phyloP scores from a whole-genome alignment of 2,329 filamentous ascomycete species.

The Nigrograna mackinnonii region DNA sequence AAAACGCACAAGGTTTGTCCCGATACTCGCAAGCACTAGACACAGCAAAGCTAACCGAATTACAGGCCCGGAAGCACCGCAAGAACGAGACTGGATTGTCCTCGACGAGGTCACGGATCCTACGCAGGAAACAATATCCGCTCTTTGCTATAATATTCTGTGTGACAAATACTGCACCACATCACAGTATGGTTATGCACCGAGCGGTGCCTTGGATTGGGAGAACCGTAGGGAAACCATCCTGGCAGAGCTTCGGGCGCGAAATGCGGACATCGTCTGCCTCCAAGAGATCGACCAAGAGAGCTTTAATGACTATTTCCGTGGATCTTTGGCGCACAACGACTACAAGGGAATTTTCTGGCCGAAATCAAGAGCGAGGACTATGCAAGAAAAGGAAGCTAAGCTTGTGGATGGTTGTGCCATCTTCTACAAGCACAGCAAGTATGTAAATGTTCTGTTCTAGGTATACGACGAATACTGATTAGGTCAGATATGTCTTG shows the following conservation, averaged over 20 bases:
- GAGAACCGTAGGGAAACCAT: slow-evolving; percentile 83
- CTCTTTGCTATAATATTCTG: slow-evolving; percentile 93
- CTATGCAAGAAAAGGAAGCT: slow-evolving; percentile 88
- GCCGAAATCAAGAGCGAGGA: slow-evolving; percentile 86
- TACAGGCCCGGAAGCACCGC: slow-evolving; percentile 73
- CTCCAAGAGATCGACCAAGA: slow-evolving; percentile 93
- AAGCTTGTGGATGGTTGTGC: slow-evolving; percentile 94
- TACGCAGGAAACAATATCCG: slow-evolving; percentile 69
- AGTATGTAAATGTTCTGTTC: slow-evolving; percentile 48
- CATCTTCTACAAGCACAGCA: slow-evolving; percentile 94
- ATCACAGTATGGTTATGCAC: slow-evolving; percentile 86
- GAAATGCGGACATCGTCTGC: slow-evolving; percentile 87
- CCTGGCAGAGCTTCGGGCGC: slow-evolving; percentile 75
- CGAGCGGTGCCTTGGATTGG: slow-evolving; percentile 81
- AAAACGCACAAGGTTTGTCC: slow-evolving; percentile 78
- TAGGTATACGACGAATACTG: too few relatives aligned
- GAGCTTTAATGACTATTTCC: slow-evolving; percentile 89
- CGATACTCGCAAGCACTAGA: too few relatives aligned
- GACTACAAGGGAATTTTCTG: slow-evolving; percentile 95
- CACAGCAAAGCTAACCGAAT: slow-evolving; percentile 10
- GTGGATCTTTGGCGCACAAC: slow-evolving; percentile 79
- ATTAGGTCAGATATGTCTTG: slow-evolving; percentile 78
- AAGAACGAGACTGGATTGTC: slow-evolving; percentile 76
- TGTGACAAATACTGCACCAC: slow-evolving; percentile 91
- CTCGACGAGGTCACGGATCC: slow-evolving; percentile 62